Percentiles rank a stretch among this genome's conserved stretches.
These are phyloP conservation scores for Sistotremastrum niveocremeum DNA, from an alignment of 768 basidiomycete species.

Conservation along the genomic window DNA sequence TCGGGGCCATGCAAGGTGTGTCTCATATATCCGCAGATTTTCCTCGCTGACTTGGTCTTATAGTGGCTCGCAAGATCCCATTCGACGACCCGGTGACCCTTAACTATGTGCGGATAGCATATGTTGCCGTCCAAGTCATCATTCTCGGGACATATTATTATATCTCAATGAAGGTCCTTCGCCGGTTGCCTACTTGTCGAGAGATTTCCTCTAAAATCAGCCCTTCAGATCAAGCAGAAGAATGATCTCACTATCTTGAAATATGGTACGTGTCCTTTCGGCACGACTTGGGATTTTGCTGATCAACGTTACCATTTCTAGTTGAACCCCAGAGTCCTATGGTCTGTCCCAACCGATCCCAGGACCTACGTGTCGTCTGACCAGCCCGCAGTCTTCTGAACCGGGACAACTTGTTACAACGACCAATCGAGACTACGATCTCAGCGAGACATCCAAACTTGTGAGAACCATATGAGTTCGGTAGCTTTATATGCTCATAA, in stretches of 20 bases:
- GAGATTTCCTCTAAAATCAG: constrained; percentile 2
- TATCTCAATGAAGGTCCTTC: constrained; percentile 53
- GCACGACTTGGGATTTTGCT: not conserved
- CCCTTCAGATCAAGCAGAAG: constrained; percentile 71
- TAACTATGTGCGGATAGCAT: constrained; percentile 71
- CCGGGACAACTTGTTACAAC: constrained; percentile 73
- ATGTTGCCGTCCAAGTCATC: constrained; percentile 60
- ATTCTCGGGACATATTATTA: constrained; percentile 71
- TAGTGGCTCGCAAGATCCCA: constrained; percentile 83
- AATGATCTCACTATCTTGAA: constrained; percentile 94
- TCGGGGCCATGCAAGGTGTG: constrained; percentile 85
- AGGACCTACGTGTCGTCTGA: not conserved
- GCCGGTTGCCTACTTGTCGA: not conserved
- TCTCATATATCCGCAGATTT: not conserved
- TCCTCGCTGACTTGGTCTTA: constrained; percentile 1
- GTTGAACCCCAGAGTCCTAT: constrained; percentile 68
- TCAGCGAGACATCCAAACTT: constrained; percentile 73
- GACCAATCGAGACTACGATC: constrained; percentile 88
- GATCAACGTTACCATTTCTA: constrained; percentile 15
- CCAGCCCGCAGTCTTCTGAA: constrained; percentile 35
- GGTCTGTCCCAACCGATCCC: constrained; percentile 30
- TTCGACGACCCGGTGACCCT: constrained; percentile 81
- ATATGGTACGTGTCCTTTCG: constrained; percentile 51
- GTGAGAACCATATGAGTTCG: constrained; percentile 12
- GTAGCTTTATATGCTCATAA: no score